phyloP scores from a whole-genome alignment of 1,284 basidiomycete species.

The Clitocybe nebularis region DNA sequence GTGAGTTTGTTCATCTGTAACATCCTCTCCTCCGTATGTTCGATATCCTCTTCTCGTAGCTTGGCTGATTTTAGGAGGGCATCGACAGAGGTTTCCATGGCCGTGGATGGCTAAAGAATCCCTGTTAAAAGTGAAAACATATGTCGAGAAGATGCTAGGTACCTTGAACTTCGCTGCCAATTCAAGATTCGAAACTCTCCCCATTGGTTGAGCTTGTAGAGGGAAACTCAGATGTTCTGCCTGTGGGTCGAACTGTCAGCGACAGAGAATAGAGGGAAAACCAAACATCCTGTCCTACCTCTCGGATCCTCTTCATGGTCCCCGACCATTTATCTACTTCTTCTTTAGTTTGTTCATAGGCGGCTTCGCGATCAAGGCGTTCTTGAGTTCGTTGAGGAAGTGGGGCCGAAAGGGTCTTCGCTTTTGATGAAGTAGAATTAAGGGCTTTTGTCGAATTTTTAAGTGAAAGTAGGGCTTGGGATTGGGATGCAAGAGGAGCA shows the following conservation, averaged over 20 bases:
- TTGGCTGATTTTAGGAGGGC: conserved; percentile 74
- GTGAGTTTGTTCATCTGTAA: conserved; percentile 79
- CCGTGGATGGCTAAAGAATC: conserved; percentile 60
- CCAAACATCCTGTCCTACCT: conserved; percentile 38
- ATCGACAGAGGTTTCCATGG: conserved; percentile 77
- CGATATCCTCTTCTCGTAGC: conserved; percentile 76
- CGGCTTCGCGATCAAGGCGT: conserved; percentile 88
- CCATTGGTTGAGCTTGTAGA: conserved; percentile 64
- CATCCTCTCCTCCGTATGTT: conserved; percentile 65
- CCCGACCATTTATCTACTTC: conserved; percentile 94
- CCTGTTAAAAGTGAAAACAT: neutral
- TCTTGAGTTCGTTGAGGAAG: conserved; percentile 86
- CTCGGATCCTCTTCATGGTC: conserved; percentile 85
- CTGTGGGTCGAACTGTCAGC: conserved; percentile 32
- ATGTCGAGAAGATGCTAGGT: conserved; percentile 10
- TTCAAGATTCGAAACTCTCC: conserved; percentile 70
- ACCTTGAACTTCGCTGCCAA: conserved; percentile 82
- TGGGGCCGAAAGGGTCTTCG: conserved; percentile 74
- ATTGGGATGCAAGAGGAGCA: conserved; percentile 55
- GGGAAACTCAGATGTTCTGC: conserved; percentile 93
- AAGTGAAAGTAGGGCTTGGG: conserved; percentile 53
- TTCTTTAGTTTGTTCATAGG: conserved; percentile 88
- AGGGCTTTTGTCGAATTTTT: conserved; percentile 68
- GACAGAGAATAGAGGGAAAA: neutral
- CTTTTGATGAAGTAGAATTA: conserved; percentile 38